Evolutionary conservation across 345 rosid species (phyloP).

Genomic region (Salix dunnii): DNA sequence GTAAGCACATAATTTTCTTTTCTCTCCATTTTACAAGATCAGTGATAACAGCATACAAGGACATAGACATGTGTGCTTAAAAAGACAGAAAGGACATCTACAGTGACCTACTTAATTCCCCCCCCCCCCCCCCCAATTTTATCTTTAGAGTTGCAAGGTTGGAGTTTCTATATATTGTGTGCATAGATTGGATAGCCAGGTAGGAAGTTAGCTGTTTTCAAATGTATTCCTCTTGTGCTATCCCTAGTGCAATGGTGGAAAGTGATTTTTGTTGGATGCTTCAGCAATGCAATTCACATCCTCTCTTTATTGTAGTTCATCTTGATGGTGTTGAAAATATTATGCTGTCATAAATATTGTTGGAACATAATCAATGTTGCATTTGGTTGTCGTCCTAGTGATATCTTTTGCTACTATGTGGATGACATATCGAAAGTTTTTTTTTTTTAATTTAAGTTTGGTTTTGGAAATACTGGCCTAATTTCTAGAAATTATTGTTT

Average conservation of each 20-base stretch:
- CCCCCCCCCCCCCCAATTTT: neutral
- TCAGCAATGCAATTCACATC: neutral
- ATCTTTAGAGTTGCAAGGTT: neutral
- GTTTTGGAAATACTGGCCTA: neutral
- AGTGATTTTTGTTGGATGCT: neutral
- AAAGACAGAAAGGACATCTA: neutral
- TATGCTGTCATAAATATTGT: neutral
- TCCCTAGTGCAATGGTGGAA: neutral
- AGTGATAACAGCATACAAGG: neutral
- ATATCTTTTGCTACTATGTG: neutral
- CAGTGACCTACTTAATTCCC: neutral
- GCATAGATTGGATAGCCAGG: neutral
- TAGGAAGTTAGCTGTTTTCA: neutral
- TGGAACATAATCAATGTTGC: neutral
- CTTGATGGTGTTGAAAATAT: neutral
- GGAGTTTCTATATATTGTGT: neutral
- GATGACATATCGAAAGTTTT: neutral
- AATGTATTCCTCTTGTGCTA: neutral
- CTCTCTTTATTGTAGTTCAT: neutral
- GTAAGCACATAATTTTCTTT: slow-evolving; percentile 30
- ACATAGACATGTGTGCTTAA: neutral
- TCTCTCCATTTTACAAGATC: neutral
- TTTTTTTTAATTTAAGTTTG: neutral
- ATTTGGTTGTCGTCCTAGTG: neutral
- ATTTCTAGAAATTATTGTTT: neutral